Evolutionary conservation across 2,329 filamentous ascomycete species (phyloP), one percentile per base, ranked within the genome.

Genomic region (Verticillium dahliae): DNA sequence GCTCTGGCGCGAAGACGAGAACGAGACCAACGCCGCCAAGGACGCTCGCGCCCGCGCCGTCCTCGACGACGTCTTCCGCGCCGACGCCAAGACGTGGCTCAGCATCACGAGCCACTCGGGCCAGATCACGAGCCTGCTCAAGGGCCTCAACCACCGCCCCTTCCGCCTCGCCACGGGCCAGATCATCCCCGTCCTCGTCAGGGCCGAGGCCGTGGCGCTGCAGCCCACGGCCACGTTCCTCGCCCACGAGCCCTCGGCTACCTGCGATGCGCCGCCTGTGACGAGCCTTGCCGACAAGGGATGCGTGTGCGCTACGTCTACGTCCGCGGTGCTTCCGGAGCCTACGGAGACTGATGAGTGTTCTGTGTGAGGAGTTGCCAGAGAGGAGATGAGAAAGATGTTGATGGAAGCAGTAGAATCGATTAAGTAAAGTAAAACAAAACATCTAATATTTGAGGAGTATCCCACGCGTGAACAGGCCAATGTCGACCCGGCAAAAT

Each of bases 101-200:
- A 85, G 81, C 65, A 75, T 88, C 62, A 87, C 84, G 1, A 84
- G 79, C 60, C 86, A 89, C 72, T 82, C 80, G 22, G 86, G 85
- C 6, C 80, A 84, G 67, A 85, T 86, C 66, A 69, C 68, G 11
- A 78, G 74, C 60, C 72, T 85, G 31, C 76, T 87, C 3, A 68
- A 75, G 59, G 85, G 85, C 0, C 73, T 90, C 4, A 81, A 81
- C 58, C 88, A 91, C 67, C 80, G 81, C n/a, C 65, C 73, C 2
- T 91, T 90, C 69, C 71, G 75, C 2, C 75, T 91, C 13, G 78
- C 77, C n/a, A 91, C 89, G 0, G 88, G 89, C 9, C 82, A 86
- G 62, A 82, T 88, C 7, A 87, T 91, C 34, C 87, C 88, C 0
- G 85, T 89, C 2, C 78, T 91, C 1, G 82, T 91, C 38, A 85